Conservation (phyloP, 2,329 filamentous ascomycete genomes). For the Leptosphaerulina australis region DNA sequence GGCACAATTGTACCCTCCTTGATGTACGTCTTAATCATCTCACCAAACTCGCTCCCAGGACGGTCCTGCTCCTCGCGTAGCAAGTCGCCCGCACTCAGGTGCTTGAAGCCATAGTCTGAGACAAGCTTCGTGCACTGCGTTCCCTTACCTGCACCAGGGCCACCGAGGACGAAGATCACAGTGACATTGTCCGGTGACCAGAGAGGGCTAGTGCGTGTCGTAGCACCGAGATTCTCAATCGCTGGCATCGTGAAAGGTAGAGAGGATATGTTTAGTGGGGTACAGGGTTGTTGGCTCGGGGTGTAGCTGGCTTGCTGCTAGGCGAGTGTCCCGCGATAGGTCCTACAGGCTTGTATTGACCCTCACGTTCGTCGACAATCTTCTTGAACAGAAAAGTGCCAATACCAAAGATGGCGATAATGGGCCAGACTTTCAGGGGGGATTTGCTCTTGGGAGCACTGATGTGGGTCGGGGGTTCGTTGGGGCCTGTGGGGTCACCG, state of each 20-base stretch:
- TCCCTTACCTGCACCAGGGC: constrained; percentile 93
- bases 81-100: constrained; percentile 91
- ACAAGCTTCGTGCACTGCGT: constrained; percentile 93
- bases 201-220: constrained; percentile 64
- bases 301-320: constrained; percentile 29
- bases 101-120: constrained; percentile 84
- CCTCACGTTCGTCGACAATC: constrained; percentile 54
- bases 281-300: constrained; percentile 17
- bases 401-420: constrained; percentile 55
- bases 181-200: constrained; percentile 80
- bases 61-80: constrained; percentile 92
- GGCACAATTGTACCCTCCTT: constrained; percentile 94
- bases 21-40: constrained; percentile 92
- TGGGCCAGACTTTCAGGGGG: constrained; percentile 52
- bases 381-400: constrained; percentile 56
- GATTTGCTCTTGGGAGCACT: constrained; percentile 47
- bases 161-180: constrained; percentile 96
- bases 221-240: constrained; percentile 47
- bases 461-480: constrained; percentile 46
- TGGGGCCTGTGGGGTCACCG: constrained; percentile 46
- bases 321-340: constrained; percentile 43
- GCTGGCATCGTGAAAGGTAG: constrained; percentile 42
- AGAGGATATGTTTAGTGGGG: constrained; percentile 35
- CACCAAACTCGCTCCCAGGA: constrained; percentile 83
- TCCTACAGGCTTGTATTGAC: constrained; percentile 40